Evolutionary conservation across 352 stramenopile genomes (phyloP), one percentile per base, ranked within the genome.

Genomic region (Phytopythium cucurbitacearum): DNA sequence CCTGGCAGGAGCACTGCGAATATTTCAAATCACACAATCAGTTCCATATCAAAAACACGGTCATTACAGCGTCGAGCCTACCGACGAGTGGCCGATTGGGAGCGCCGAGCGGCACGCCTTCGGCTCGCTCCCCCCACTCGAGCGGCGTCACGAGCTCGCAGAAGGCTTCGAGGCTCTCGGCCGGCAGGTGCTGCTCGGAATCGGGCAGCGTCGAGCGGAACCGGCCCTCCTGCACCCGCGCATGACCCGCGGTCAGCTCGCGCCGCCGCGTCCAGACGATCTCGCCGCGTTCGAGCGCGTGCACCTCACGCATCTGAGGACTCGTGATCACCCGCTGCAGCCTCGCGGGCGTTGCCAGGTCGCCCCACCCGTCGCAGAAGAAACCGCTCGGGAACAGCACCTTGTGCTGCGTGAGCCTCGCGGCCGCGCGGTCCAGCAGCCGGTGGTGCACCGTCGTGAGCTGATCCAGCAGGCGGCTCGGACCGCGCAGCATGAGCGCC

Each of bases 341-440:
- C 3, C 80, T 70, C 53, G 54, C 57, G 7, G 77, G 72, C 10
- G 80, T 87, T 49, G 74, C 79, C 39, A 90, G 61, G 52, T 92
- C 82, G 6, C 81, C 82, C 82, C 82, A 92, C 0, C 79, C 82
- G 48, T 92, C 82, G 28, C 73, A 83, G 62, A 92, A 92, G 64
- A 90, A 92, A 28, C 82, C 82, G 28, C 76, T 68, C 1, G 82
- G 82, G 48, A 90, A 92, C n/a, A 92, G 56, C 41, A 90, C 52
- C 11, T 77, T 65, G 60, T 81, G 85, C 48, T 92, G 82, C 41
- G 82, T 89, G 38, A 92, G 64, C 32, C 67, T 64, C n/a, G 79
- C 82, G n/a, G 75, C 80, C 28, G 66, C 58, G 44, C 73, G 73
- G 57, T 92, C 82, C 46, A 89, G 62, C 39, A 85, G 87, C 32